phyloP scores from a whole-genome alignment of 1,284 basidiomycete species.

The Rhodofomes roseus region DNA sequence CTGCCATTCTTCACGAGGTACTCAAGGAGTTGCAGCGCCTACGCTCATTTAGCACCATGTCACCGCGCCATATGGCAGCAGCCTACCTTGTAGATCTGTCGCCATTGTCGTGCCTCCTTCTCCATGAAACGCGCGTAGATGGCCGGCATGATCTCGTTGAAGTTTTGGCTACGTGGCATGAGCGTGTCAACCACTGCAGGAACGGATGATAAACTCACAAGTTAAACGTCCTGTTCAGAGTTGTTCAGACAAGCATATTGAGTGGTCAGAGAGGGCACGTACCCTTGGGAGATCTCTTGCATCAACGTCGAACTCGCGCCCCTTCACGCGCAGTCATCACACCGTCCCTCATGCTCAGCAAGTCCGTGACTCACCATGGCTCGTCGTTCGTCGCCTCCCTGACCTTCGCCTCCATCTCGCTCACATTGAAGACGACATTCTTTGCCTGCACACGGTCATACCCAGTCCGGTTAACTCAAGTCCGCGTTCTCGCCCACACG shows the following conservation, averaged over 20 bases:
- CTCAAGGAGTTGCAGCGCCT: conserved; percentile 93
- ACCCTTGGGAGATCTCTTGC: conserved; percentile 98
- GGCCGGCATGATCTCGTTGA: conserved; percentile 99
- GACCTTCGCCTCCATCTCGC: conserved; percentile 97
- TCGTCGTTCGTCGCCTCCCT: conserved; percentile 98
- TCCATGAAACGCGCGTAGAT: conserved; percentile 96
- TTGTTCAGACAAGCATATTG: neutral
- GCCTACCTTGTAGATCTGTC: conserved; percentile 95
- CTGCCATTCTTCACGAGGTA: conserved; percentile 98
- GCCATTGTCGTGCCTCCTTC: conserved; percentile 97
- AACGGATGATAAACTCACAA: conserved; percentile 56
- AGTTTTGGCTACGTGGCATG: conserved; percentile 71
- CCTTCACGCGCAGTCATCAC: conserved; percentile 44
- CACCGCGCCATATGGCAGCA: neutral
- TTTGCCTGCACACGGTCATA: conserved; percentile 52
- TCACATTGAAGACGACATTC: conserved; percentile 91
- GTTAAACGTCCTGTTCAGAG: conserved; percentile 79
- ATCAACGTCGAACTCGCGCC: conserved; percentile 97
- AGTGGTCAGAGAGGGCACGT: conserved; percentile 26
- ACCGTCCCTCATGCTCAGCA: neutral
- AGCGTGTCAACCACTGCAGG: neutral
- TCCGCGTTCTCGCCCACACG: neutral
- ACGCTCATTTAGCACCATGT: neutral
- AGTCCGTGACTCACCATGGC: conserved; percentile 66
- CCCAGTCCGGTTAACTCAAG: neutral